Conservation (phyloP, 2,329 filamentous ascomycete genomes). For the Cladosporium sphaerospermum region DNA sequence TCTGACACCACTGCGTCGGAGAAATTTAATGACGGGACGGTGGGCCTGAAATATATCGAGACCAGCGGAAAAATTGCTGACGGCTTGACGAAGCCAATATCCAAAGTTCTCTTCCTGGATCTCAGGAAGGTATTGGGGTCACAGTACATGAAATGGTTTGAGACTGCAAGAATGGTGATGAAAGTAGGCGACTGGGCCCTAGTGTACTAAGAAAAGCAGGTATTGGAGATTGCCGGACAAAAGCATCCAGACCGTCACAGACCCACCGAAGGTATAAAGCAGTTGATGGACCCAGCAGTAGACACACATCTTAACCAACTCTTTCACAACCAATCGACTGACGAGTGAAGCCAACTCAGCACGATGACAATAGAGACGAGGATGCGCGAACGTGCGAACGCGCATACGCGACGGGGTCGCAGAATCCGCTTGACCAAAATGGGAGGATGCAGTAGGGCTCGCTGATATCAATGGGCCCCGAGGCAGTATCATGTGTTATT, state of each 20-base stretch:
- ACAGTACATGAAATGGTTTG: too few species aligned
- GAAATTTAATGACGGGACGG: too few species aligned
- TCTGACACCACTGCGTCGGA: too few species aligned
- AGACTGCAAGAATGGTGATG: too few species aligned
- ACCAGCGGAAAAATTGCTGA: too few species aligned
- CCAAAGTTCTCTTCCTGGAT: too few species aligned
- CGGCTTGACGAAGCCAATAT: too few species aligned
- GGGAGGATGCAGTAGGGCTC: not conserved
- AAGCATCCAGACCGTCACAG: constrained; percentile 4
- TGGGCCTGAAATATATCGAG: too few species aligned
- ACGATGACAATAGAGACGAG: not conserved
- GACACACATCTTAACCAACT: constrained; percentile 3
- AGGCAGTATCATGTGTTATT: constrained; percentile 2
- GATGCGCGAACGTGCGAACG: not conserved
- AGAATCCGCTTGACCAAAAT: not conserved
- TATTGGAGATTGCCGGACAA: constrained; percentile 3
- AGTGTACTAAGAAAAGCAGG: too few species aligned
- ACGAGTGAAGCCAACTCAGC: too few species aligned
- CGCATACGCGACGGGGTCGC: not conserved
- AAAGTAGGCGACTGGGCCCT: too few species aligned
- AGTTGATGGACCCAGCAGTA: constrained; percentile 3
- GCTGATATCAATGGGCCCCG: not conserved
- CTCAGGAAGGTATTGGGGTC: too few species aligned
- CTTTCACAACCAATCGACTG: not conserved
- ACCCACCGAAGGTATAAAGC: constrained; percentile 3